Evolutionary conservation across 495 filamentous ascomycete species (phyloP).

Genomic region (Xylaria sp.): DNA sequence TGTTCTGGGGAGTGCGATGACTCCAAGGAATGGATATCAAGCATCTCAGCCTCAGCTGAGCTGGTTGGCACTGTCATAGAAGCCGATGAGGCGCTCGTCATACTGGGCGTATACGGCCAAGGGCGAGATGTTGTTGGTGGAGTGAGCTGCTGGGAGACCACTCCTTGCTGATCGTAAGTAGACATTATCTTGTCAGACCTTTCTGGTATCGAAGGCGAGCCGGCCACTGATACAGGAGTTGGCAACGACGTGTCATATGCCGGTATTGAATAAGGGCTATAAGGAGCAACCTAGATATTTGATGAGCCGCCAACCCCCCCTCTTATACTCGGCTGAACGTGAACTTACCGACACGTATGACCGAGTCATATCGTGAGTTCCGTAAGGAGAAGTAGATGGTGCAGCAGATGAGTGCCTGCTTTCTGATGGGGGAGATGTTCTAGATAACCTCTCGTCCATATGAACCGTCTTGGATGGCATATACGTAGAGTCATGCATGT

Average conservation of each 20-base stretch:
- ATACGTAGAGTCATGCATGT: slow-evolving; percentile 39
- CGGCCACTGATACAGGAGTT: slow-evolving; percentile 54
- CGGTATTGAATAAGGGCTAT: slow-evolving; percentile 49
- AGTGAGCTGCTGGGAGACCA: slow-evolving; percentile 47
- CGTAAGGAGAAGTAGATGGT: slow-evolving; percentile 35
- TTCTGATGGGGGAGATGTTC: slow-evolving; percentile 34
- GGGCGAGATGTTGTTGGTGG: slow-evolving; percentile 52
- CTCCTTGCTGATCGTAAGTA: slow-evolving; percentile 45
- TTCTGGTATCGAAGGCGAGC: slow-evolving; percentile 52
- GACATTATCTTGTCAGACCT: slow-evolving; percentile 46
- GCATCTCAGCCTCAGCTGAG: slow-evolving; percentile 44
- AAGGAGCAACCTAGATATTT: slow-evolving; percentile 47
- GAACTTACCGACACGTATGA: slow-evolving; percentile 40
- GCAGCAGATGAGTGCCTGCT: slow-evolving; percentile 33
- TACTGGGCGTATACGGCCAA: slow-evolving; percentile 42
- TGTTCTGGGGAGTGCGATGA: slow-evolving; percentile 39
- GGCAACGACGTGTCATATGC: slow-evolving; percentile 52
- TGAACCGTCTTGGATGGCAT: slow-evolving; percentile 31
- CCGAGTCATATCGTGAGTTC: slow-evolving; percentile 36
- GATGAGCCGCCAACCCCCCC: slow-evolving; percentile 29
- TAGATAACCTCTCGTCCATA: slow-evolving; percentile 38
- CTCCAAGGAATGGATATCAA: slow-evolving; percentile 37
- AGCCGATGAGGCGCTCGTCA: slow-evolving; percentile 44
- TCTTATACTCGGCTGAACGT: slow-evolving; percentile 4
- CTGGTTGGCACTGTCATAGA: slow-evolving; percentile 45